Base-by-base conservation (phyloP, 768 basidiomycete genomes). In the Sporobolomyces roseus region DNA sequence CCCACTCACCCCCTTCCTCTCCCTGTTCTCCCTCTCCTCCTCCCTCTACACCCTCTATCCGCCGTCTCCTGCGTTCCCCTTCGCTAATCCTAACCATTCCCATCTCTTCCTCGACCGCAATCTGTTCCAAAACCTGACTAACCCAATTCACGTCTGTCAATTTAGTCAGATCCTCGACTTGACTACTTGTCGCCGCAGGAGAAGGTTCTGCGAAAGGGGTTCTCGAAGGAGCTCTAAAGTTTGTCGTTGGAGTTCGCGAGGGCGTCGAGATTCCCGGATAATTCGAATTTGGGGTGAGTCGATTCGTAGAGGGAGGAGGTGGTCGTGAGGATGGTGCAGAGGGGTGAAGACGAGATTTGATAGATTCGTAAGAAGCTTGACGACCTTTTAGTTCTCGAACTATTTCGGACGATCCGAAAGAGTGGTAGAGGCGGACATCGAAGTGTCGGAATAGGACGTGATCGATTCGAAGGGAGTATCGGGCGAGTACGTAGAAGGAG, bases 391-490 rank as follows among this genome's bases (percentile, higher is more conserved):
- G 81, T 77, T 98, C 93, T 46, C 90, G 84, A 7, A 97, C 83
- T 46, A 98, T 77, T 67, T 80, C 77, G 52, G 52, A 75, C 0
- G 85, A 84, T 0, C 82, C 77, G 71, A 97, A 91, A 0, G 88
- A 87, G 77, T 94, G 90, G 75, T 90, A 99, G 54, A 96, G 81
- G 48, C 96, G 84, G 0, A 93, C 93, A 75, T 99, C 96, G 74
- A 84, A 86, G 43, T 85, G 84, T 49, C 96, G 85, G 80, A 98
- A 98, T 54, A 98, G 85, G 51, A 99, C 94, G 62, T 88, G 85
- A 77, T 99, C 96, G 54, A 99, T 93, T 29, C 96, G 86, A 8
- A 99, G 83, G n/a, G 88, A 91, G 77, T 94, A 91, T 17, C 96
- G 86, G 2, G 86, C 82, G 13, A 99, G 85, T 71, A 97, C 85